Conservation (phyloP, 2,329 filamentous ascomycete genomes). For the Cercospora sp. region DNA sequence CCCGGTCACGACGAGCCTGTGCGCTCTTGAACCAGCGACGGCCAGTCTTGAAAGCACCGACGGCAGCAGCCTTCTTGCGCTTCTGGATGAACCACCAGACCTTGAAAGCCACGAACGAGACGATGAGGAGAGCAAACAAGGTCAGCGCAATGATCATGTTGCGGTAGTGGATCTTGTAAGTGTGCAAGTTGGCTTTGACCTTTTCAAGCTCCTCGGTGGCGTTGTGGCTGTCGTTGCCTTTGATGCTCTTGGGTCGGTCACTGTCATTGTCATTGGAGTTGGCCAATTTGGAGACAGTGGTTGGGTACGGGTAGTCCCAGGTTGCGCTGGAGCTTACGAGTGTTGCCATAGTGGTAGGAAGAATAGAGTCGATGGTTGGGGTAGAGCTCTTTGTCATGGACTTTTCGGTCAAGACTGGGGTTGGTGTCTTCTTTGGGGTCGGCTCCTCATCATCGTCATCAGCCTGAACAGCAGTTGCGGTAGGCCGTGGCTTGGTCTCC, state of each 20-base stretch:
- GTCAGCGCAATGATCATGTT: conserved; percentile 14
- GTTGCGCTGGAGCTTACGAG: background rate
- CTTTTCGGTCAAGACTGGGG: background rate
- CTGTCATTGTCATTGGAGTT: background rate
- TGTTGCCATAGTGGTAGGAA: background rate
- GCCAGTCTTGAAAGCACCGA: background rate
- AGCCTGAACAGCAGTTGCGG: background rate
- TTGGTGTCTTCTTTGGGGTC: background rate
- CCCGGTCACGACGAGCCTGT: background rate
- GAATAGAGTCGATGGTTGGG: conserved; percentile 1
- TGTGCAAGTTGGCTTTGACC: conserved; percentile 2
- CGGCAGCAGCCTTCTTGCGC: background rate
- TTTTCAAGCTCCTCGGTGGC: conserved; percentile 1
- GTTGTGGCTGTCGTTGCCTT: background rate
- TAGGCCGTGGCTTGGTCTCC: background rate
- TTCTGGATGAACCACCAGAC: conserved; percentile 10
- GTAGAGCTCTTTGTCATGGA: conserved; percentile 1
- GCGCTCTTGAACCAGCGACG: background rate
- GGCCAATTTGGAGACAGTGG: background rate
- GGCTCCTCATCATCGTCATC: background rate
- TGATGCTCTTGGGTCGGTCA: background rate
- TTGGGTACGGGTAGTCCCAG: conserved; percentile 1
- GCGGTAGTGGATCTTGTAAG: conserved; percentile 11
- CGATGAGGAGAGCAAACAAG: conserved; percentile 5
- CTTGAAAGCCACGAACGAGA: conserved; percentile 12